These are phyloP conservation scores for Euphorbia lathyris DNA, from an alignment of 345 rosid species.

Conservation along the genomic window DNA sequence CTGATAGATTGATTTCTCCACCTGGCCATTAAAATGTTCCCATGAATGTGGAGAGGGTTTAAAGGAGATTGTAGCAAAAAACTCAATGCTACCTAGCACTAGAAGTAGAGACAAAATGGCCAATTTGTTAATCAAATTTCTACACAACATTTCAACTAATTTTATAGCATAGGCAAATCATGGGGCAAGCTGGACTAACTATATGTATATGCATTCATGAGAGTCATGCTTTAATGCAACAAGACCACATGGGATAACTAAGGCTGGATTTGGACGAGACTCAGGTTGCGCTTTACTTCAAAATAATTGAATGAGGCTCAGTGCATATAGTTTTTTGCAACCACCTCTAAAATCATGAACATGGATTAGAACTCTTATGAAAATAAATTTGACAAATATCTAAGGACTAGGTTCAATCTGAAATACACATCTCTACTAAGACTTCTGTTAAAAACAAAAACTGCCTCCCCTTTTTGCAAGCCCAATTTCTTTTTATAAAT, in stretches of 20 bases:
- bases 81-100: not conserved
- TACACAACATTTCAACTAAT: not conserved
- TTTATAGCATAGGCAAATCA: not conserved
- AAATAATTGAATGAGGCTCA: not conserved
- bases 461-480: not conserved
- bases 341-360: not conserved
- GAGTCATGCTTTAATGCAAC: not conserved
- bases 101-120: not conserved
- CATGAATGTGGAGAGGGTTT: no score
- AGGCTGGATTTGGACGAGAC: not conserved
- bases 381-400: not conserved
- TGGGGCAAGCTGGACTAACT: not conserved
- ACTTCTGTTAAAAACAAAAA: no score
- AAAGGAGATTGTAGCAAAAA: not conserved
- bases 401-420: not conserved
- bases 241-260: not conserved
- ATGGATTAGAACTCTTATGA: not conserved
- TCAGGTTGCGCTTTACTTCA: not conserved
- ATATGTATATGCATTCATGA: not conserved
- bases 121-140: not conserved
- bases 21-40: no score
- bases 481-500: not conserved
- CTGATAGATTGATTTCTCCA: no score
- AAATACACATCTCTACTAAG: slow-evolving; percentile 1
- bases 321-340: not conserved